phyloP scores from a whole-genome alignment of 805 yeast genomes.

The Candida lessepsii region DNA sequence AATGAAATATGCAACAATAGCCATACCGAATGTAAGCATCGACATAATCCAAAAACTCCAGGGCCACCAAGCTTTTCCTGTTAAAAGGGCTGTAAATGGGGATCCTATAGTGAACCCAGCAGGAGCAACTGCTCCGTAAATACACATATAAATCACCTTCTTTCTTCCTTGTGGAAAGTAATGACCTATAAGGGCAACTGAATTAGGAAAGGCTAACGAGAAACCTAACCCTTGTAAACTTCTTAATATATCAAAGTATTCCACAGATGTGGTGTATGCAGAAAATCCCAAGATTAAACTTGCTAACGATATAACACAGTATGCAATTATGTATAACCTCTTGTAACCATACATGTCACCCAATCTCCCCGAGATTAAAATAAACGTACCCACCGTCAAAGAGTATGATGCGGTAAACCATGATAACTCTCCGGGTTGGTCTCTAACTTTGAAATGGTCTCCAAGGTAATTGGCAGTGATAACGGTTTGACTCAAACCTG shows the following conservation, averaged over 20 bases:
- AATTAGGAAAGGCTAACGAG: slow-evolving; percentile 34
- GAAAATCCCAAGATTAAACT: slow-evolving; percentile 27
- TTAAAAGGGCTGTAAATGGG: slow-evolving; percentile 25
- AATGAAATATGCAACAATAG: slow-evolving; percentile 20
- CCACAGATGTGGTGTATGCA: slow-evolving; percentile 21
- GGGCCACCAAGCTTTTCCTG: slow-evolving; percentile 34
- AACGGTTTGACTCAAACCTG: slow-evolving; percentile 22
- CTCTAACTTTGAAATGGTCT: slow-evolving; percentile 23
- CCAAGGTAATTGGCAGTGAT: slow-evolving; percentile 18
- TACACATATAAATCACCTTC: slow-evolving; percentile 24
- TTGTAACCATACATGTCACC: slow-evolving; percentile 39
- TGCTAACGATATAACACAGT: slow-evolving; percentile 21
- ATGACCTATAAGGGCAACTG: slow-evolving; percentile 31
- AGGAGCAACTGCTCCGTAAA: slow-evolving; percentile 38
- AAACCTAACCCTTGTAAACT: slow-evolving; percentile 37
- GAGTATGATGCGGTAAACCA: slow-evolving; percentile 38
- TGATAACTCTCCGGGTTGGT: slow-evolving; percentile 28
- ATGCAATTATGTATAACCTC: slow-evolving; percentile 25
- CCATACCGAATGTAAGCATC: slow-evolving; percentile 19
- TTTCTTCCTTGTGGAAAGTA: slow-evolving; percentile 27
- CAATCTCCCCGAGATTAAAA: slow-evolving; percentile 31
- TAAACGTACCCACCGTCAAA: slow-evolving; percentile 37
- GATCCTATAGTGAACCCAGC: slow-evolving; percentile 31
- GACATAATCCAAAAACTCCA: slow-evolving; percentile 32
- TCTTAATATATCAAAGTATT: slow-evolving; percentile 30